Evolutionary conservation across 352 stramenopile genomes (phyloP), one percentile per base, ranked within the genome.

Genomic region (Pythium sp.): DNA sequence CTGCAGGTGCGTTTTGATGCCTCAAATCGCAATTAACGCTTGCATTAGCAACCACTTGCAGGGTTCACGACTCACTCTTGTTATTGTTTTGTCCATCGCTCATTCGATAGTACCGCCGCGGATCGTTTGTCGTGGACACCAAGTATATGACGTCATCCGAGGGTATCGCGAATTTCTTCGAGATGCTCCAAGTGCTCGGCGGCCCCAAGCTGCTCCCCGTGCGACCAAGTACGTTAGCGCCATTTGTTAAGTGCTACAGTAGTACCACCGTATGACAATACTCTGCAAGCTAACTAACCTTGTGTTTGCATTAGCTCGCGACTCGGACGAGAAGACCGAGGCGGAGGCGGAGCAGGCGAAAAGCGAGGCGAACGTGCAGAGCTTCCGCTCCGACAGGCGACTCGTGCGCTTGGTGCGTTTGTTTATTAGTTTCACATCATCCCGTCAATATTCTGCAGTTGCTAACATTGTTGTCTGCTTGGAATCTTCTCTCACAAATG

Each of bases 311-410:
- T 5, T 46, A 91, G 82, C 72, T 5, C 75, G 74, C 36, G 74
- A 81, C 49, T 69, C 79, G 0, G 65, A 58, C 49, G 80, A 92
- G 18, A 90, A 84, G 59, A 86, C 76, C 26, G 70, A 79, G 36
- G 80, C 76, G 0, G 80, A 92, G 34, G 74, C 74, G 1, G 80
- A 92, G 46, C 77, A 84, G 54, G 72, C 75, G 1, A 80, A 92
- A 57, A 90, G 81, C 46, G 84, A 87, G 43, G 77, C 67, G 20
- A 90, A 92, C 54, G 82, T 89, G 32, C 84, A 94, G 72, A 95
- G 87, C 55, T 95, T 95, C 58, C 85, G 86, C 20, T 92, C 85
- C 9, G 87, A 95, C 57, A 80, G 87, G 20, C 85, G 87, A 9
- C 77, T 95, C 24, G 64, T 92, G 64, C 85, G 87, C 22, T 67